Evolutionary conservation across 176 grass and related monocot genomes (phyloP).

Genomic region (Zea luxurians): DNA sequence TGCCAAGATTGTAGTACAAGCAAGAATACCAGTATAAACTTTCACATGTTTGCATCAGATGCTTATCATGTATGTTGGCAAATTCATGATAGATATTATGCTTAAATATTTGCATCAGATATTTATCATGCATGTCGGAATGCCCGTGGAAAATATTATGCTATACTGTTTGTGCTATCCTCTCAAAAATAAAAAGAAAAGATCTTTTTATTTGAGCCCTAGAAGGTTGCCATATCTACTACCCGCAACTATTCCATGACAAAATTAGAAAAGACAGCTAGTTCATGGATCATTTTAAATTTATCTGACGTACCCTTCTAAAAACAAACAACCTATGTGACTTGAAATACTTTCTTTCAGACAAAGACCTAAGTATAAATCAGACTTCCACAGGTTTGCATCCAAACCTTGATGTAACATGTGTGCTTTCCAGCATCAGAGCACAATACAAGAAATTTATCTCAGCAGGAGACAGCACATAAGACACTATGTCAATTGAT

Average conservation of each 20-base stretch:
- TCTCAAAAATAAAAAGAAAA: neutral
- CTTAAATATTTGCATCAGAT: conserved; percentile 4
- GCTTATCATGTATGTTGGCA: neutral
- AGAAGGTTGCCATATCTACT: neutral
- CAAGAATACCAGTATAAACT: neutral
- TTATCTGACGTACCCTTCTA: neutral
- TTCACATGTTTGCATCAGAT: conserved; percentile 4
- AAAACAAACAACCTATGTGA: neutral
- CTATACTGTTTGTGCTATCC: neutral
- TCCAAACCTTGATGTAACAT: neutral
- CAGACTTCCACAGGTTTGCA: neutral
- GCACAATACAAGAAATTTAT: neutral
- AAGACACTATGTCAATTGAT: neutral
- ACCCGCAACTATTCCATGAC: neutral
- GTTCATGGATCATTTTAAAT: neutral
- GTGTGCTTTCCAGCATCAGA: neutral
- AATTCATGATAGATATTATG: conserved; percentile 4
- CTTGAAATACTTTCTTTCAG: neutral
- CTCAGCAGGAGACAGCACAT: neutral
- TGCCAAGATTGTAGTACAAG: neutral
- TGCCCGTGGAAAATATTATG: neutral
- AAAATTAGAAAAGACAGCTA: neutral
- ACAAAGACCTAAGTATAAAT: neutral
- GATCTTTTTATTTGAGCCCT: neutral
- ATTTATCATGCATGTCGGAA: neutral